Percentiles rank a stretch among this genome's conserved stretches.
Evolutionary conservation across 169 alveolate species (phyloP).

Genomic region (Hepatocystis sp.): DNA sequence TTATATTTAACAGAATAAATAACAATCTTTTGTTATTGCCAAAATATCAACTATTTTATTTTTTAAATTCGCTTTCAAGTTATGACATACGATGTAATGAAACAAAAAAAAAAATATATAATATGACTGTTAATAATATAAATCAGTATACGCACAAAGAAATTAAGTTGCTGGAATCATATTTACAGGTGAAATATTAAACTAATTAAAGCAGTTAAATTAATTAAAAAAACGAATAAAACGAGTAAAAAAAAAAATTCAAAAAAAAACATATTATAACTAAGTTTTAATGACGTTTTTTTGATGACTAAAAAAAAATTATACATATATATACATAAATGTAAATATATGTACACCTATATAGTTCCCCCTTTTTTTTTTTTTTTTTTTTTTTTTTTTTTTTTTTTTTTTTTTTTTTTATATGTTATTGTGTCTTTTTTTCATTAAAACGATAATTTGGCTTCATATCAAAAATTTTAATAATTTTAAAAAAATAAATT

Average conservation of each 20-base stretch:
- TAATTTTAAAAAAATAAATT: conserved; percentile 61
- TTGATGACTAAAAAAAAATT: neutral
- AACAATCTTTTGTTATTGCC: conserved; percentile 35
- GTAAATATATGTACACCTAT: neutral
- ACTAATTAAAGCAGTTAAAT: neutral
- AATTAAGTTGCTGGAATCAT: conserved; percentile 22
- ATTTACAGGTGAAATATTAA: conserved; percentile 20
- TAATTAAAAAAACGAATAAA: no score
- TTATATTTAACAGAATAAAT: conserved; percentile 44
- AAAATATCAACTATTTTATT: conserved; percentile 53
- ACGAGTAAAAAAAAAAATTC: neutral
- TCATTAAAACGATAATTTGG: conserved; percentile 66
- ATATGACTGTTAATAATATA: conserved; percentile 3
- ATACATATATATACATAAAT: neutral
- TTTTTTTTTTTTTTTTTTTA: neutral
- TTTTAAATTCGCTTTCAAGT: conserved; percentile 55
- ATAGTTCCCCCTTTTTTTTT: no score
- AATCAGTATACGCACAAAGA: conserved; percentile 39
- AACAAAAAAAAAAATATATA: conserved; percentile 26
- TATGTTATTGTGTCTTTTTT: conserved; percentile 3
- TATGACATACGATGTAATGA: conserved; percentile 29
- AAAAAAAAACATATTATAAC: no score
- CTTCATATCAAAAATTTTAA: conserved; percentile 75
- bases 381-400: neutral
- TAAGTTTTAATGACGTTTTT: neutral